phyloP scores from a whole-genome alignment of 2,329 filamentous ascomycete species.

The Trichoderma endophyticum region DNA sequence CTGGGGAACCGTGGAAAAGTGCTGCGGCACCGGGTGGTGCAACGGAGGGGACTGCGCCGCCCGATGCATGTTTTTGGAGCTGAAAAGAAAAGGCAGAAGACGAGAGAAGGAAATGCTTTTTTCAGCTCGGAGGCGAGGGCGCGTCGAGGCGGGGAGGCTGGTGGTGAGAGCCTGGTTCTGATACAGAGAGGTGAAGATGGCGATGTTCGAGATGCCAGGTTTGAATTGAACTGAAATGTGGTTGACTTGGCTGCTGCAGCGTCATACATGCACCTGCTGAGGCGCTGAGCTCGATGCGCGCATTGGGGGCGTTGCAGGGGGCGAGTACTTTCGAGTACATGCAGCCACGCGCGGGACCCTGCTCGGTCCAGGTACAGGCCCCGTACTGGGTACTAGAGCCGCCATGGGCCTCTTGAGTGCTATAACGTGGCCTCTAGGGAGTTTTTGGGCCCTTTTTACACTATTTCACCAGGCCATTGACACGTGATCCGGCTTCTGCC shows the following conservation, averaged over 20 bases:
- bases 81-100: slow-evolving; percentile 8
- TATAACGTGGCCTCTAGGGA: slow-evolving; percentile 7
- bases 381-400: not conserved
- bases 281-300: not conserved
- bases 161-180: not conserved
- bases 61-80: slow-evolving; percentile 67
- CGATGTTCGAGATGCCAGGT: slow-evolving; percentile 12
- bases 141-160: not conserved
- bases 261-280: slow-evolving; percentile 23
- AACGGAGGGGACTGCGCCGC: slow-evolving; percentile 84
- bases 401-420: not conserved
- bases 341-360: not conserved
- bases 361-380: not conserved
- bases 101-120: slow-evolving; percentile 21
- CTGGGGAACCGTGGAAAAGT: slow-evolving; percentile 96
- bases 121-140: slow-evolving; percentile 4
- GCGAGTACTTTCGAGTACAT: not conserved
- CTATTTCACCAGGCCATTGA: not conserved
- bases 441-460: not conserved
- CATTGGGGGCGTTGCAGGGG: not conserved
- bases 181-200: not conserved
- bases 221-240: slow-evolving; percentile 28
- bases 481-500: slow-evolving; percentile 18
- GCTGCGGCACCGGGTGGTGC: slow-evolving; percentile 95
- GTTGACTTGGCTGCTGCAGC: slow-evolving; percentile 29